Evolutionary conservation across 2,329 filamentous ascomycete species (phyloP).

Genomic region (Fusarium marasasianum): DNA sequence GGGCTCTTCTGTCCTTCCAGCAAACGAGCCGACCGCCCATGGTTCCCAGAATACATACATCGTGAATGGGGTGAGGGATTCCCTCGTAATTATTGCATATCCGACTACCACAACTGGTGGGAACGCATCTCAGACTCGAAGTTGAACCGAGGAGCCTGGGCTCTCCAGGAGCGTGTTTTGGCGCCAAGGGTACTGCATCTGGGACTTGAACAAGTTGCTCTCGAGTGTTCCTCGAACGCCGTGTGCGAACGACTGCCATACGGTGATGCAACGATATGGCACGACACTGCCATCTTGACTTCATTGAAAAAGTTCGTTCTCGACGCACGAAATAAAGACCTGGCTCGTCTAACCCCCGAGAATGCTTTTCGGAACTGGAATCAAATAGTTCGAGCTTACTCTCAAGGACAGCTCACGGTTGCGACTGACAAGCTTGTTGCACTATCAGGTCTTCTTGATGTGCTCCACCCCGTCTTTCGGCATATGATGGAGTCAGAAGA

Average conservation of each 20-base stretch:
- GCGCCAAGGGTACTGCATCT: slow-evolving; percentile 16
- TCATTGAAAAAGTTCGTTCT: neutral
- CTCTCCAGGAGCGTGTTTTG: slow-evolving; percentile 16
- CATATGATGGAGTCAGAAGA: neutral
- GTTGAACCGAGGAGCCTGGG: slow-evolving; percentile 18
- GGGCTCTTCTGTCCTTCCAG: neutral
- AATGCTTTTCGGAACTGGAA: slow-evolving; percentile 3
- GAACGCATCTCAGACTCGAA: neutral
- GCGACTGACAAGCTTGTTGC: slow-evolving; percentile 11
- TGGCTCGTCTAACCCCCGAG: neutral
- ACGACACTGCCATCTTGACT: neutral
- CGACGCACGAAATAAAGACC: neutral
- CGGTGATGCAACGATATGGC: neutral
- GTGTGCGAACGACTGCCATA: slow-evolving; percentile 17
- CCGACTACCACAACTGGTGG: slow-evolving; percentile 16
- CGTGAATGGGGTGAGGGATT: neutral
- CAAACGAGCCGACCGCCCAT: neutral
- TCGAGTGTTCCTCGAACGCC: slow-evolving; percentile 8
- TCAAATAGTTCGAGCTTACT: slow-evolving; percentile 2
- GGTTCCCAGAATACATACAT: neutral
- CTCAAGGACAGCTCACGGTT: neutral
- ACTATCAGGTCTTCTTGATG: neutral
- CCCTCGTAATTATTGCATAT: neutral
- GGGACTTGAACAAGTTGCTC: slow-evolving; percentile 8
- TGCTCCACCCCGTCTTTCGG: neutral